These are phyloP conservation scores for Rhizoclosmatium globosum DNA, from an alignment of 192 early-diverging fungal genomes.

Conservation along the genomic window DNA sequence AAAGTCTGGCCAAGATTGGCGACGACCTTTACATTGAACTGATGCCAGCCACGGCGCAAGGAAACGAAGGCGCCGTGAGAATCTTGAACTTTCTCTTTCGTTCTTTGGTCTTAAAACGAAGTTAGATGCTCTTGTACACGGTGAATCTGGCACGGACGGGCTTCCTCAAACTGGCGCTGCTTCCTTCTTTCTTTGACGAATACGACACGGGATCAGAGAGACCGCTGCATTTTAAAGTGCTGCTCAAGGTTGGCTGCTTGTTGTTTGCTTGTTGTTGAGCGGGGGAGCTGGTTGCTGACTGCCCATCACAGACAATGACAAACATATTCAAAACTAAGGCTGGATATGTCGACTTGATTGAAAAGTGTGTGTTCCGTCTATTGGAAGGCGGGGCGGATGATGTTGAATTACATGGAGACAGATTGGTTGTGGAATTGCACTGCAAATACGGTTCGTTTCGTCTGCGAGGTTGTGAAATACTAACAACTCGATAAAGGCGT, in stretches of 20 bases:
- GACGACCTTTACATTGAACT: constrained; percentile 71
- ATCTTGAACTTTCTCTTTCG: background rate
- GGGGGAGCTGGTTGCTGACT: background rate
- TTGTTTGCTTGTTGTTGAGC: background rate
- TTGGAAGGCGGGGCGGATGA: constrained; percentile 17
- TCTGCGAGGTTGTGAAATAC: background rate
- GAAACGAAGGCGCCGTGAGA: background rate
- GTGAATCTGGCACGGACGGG: constrained; percentile 76
- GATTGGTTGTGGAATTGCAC: constrained; percentile 47
- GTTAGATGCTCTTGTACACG: constrained; percentile 57
- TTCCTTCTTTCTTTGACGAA: constrained; percentile 69
- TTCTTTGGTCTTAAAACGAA: background rate
- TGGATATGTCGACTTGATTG: constrained; percentile 39
- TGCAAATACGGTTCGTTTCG: constrained; percentile 44
- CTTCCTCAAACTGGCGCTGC: constrained; percentile 64
- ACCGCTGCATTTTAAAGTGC: constrained; percentile 42
- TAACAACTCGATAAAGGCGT: constrained; percentile 35
- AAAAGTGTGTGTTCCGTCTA: constrained; percentile 43
- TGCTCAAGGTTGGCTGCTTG: constrained; percentile 39
- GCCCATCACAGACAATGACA: constrained; percentile 35
- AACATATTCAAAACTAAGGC: constrained; percentile 46
- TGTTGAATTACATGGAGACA: constrained; percentile 28
- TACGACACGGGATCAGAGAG: constrained; percentile 50
- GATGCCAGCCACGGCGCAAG: constrained; percentile 14
- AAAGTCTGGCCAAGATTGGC: constrained; percentile 50